Conservation (phyloP, 371 early-diverging fungal species). For the Zychaea mexicana region DNA sequence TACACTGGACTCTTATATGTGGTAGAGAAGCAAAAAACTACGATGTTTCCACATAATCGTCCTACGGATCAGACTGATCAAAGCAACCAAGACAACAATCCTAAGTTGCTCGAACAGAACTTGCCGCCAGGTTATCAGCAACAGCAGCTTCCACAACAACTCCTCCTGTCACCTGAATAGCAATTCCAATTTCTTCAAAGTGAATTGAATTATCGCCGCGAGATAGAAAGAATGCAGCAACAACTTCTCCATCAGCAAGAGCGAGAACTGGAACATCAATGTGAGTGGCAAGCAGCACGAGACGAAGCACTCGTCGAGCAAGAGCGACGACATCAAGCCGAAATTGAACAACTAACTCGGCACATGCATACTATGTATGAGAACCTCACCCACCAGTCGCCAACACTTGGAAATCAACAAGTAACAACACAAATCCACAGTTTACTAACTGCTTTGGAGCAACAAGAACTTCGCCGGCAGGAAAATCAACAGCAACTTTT, state of each 20-base stretch:
- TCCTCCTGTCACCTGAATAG: neutral
- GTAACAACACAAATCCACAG: neutral
- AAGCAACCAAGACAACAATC: neutral
- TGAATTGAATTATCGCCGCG: neutral
- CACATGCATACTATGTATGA: neutral
- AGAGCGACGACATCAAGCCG: neutral
- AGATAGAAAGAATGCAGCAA: neutral
- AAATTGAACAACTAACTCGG: neutral
- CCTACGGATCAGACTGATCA: neutral
- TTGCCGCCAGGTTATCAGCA: neutral
- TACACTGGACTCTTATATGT: neutral
- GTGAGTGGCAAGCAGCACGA: neutral
- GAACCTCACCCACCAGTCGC: neutral
- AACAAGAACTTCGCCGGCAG: neutral
- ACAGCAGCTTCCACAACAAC: neutral
- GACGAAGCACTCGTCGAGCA: neutral
- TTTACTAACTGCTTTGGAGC: neutral
- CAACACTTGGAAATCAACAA: neutral
- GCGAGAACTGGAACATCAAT: neutral
- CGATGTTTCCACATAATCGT: neutral
- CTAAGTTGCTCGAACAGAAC: neutral
- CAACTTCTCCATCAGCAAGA: neutral
- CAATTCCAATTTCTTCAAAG: neutral
- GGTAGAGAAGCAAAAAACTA: neutral
- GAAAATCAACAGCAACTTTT: neutral